Percentiles rank a stretch among this genome's conserved stretches.
Evolutionary conservation across 139 green algal species (phyloP).

Genomic region (Eudorina sp.): DNA sequence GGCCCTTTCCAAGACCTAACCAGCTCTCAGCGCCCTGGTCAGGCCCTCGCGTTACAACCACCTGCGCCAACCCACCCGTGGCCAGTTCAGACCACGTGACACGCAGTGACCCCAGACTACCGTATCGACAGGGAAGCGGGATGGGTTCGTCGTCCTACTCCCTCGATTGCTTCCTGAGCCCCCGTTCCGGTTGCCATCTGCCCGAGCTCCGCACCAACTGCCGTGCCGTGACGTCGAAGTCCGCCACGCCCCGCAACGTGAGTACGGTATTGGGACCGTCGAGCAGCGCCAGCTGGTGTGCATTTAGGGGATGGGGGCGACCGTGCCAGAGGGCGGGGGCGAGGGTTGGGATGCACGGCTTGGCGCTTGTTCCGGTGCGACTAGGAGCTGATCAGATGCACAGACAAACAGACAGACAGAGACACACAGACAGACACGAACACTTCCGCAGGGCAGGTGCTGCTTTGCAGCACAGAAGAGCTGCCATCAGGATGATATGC

Average conservation of each 20-base stretch:
- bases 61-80: no score
- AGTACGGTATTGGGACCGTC: constrained; percentile 57
- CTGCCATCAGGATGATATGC: background rate
- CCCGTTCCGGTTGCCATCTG: no score
- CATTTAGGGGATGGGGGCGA: background rate
- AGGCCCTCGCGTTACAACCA: background rate
- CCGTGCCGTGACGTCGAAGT: constrained; percentile 9
- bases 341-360: background rate
- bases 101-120: background rate
- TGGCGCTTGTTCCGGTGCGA: no score
- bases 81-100: background rate
- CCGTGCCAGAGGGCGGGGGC: background rate
- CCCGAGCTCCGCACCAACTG: constrained; percentile 9
- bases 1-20: background rate
- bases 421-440: no score
- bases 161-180: background rate
- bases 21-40: background rate
- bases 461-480: background rate
- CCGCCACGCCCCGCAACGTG: constrained; percentile 46
- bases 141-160: no score
- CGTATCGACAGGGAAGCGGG: no score
- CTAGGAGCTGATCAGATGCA: no score
- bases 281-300: constrained; percentile 29
- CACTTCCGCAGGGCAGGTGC: background rate
- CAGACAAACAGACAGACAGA: no score